These are phyloP conservation scores for Asterionellopsis glacialis DNA, from an alignment of 108 stramenopile genomes.

Conservation along the genomic window DNA sequence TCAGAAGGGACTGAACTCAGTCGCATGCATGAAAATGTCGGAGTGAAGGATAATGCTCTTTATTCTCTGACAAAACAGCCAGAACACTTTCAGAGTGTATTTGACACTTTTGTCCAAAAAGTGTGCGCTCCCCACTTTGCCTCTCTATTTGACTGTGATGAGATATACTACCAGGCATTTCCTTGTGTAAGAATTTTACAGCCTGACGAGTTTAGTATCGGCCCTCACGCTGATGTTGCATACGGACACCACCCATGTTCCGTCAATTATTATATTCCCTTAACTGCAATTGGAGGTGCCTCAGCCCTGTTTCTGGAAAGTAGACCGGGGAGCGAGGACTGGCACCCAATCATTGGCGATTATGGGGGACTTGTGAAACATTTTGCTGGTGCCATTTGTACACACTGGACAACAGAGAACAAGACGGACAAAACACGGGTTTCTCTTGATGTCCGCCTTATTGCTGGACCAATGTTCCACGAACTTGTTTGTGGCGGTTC, in stretches of 20 bases:
- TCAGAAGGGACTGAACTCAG: constrained; percentile 11
- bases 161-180: constrained; percentile 65
- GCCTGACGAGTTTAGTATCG: constrained; percentile 66
- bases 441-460: constrained; percentile 58
- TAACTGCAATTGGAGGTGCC: constrained; percentile 41
- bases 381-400: constrained; percentile 57
- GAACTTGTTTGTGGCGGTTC: constrained; percentile 28
- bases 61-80: constrained; percentile 19
- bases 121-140: constrained; percentile 43
- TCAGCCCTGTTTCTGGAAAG: constrained; percentile 54
- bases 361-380: constrained; percentile 34
- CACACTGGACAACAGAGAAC: constrained; percentile 69
- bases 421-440: constrained; percentile 43
- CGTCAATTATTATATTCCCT: constrained; percentile 54
- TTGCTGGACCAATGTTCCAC: constrained; percentile 41
- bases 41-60: constrained; percentile 31
- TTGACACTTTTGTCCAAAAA: constrained; percentile 43
- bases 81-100: constrained; percentile 30
- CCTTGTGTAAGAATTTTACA: constrained; percentile 62
- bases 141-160: constrained; percentile 4
- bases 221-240: constrained; percentile 57
- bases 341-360: constrained; percentile 46
- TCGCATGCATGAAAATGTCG: constrained; percentile 20
- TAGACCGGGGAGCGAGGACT: constrained; percentile 48
- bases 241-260: constrained; percentile 70